A percentile compares a stretch with the other conserved stretches of the same genome.
Conservation (phyloP, 2,329 filamentous ascomycete genomes). For the Tolypocladium tundrense region DNA sequence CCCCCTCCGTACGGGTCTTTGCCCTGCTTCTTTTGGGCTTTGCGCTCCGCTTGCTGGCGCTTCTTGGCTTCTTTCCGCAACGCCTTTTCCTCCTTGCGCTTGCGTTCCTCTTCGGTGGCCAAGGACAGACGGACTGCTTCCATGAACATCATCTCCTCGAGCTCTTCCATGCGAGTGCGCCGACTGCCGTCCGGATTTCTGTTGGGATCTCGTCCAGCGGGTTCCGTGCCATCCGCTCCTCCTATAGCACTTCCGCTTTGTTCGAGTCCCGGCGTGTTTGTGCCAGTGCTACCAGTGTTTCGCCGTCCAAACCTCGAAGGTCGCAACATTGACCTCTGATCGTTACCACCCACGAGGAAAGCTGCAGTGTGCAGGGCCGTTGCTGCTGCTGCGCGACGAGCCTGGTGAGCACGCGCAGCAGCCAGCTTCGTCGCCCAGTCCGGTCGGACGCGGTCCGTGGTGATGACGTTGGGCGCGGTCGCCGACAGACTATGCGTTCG, state of each 20-base stretch:
- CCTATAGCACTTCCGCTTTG: slow-evolving; percentile 4
- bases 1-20: slow-evolving; percentile 24
- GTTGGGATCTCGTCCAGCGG: slow-evolving; percentile 9
- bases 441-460: slow-evolving; percentile 82
- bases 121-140: slow-evolving; percentile 87
- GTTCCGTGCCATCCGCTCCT: slow-evolving; percentile 13
- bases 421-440: slow-evolving; percentile 91
- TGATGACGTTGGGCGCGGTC: slow-evolving; percentile 75
- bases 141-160: slow-evolving; percentile 98
- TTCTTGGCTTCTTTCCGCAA: slow-evolving; percentile 69
- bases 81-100: slow-evolving; percentile 55
- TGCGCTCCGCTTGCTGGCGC: slow-evolving; percentile 74
- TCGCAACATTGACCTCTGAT: slow-evolving; percentile 35
- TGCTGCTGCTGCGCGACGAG: slow-evolving; percentile 80
- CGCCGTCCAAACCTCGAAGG: slow-evolving; percentile 48
- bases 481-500: slow-evolving; percentile 61
- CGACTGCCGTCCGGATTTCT: slow-evolving; percentile 16
- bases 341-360: slow-evolving; percentile 67
- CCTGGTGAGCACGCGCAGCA: slow-evolving; percentile 72
- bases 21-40: slow-evolving; percentile 55
- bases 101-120: slow-evolving; percentile 88
- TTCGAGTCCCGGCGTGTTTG: slow-evolving; percentile 16
- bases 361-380: slow-evolving; percentile 92
- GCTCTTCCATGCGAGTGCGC: slow-evolving; percentile 61
- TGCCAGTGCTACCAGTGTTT: slow-evolving; percentile 28